These are phyloP conservation scores for Thermochaetoides dissita DNA, from an alignment of 2,329 filamentous ascomycete genomes.

Conservation along the genomic window DNA sequence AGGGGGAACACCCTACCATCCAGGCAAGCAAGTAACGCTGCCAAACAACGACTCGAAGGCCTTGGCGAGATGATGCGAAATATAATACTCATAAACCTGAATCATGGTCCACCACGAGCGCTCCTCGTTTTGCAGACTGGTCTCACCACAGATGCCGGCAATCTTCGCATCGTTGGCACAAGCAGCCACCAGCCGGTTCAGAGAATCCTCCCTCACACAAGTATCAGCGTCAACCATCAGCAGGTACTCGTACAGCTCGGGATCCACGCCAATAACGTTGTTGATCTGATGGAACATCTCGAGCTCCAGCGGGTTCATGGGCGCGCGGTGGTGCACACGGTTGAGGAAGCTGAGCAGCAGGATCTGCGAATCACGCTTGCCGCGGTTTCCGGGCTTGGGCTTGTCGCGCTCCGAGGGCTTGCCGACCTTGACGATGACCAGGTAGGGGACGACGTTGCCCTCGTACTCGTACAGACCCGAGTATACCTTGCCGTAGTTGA, in stretches of 20 bases:
- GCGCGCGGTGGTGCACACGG: conserved; percentile 81
- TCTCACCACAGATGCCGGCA: conserved; percentile 94
- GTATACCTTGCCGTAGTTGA: conserved; percentile 98
- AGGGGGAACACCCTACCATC: conserved; percentile 58
- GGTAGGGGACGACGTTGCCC: conserved; percentile 91
- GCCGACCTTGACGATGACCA: conserved; percentile 92
- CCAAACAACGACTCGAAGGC: conserved; percentile 96
- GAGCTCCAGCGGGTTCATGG: conserved; percentile 91
- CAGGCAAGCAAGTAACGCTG: conserved; percentile 94
- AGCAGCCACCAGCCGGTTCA: conserved; percentile 82
- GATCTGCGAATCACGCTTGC: conserved; percentile 96
- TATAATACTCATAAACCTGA: conserved; percentile 99
- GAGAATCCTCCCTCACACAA: conserved; percentile 76
- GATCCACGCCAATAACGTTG: conserved; percentile 96
- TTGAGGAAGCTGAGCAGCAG: conserved; percentile 95
- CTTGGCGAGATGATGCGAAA: conserved; percentile 92
- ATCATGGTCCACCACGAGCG: conserved; percentile 99
- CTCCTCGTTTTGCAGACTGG: conserved; percentile 88
- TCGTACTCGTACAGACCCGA: conserved; percentile 95
- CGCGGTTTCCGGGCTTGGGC: conserved; percentile 90
- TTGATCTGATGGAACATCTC: conserved; percentile 99
- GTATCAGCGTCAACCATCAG: conserved; percentile 98
- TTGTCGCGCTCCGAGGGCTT: conserved; percentile 89
- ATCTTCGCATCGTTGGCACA: conserved; percentile 93
- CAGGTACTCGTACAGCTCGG: conserved; percentile 91